Percentiles rank a stretch among this genome's conserved stretches.
Evolutionary conservation across 345 rosid species (phyloP).

Genomic region (Firmiana major): DNA sequence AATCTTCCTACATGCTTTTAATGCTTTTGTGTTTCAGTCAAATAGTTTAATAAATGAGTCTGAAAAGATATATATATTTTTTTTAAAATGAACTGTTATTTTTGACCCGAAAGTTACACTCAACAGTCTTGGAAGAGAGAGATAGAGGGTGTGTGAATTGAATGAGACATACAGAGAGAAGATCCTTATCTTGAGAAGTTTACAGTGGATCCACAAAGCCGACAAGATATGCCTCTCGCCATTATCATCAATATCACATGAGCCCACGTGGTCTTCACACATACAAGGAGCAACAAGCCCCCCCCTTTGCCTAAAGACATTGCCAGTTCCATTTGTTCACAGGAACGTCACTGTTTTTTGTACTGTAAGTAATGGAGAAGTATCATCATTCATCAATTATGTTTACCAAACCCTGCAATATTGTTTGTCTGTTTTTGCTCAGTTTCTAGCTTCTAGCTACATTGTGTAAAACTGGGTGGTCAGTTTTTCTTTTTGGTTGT

Average conservation of each 20-base stretch:
- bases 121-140: neutral
- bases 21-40: neutral
- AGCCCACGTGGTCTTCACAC: constrained; percentile 18
- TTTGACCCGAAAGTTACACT: neutral
- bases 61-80: neutral
- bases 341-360: constrained; percentile 1
- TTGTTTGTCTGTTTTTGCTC: neutral
- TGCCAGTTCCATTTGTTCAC: constrained; percentile 9
- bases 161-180: neutral
- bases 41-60: neutral
- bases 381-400: neutral
- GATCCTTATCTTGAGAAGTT: constrained; percentile 7
- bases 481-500: neutral
- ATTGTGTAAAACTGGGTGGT: neutral
- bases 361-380: neutral
- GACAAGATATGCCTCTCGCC: constrained; percentile 16
- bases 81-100: neutral
- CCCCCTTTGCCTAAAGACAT: neutral
- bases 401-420: neutral
- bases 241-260: constrained; percentile 1
- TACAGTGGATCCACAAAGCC: constrained; percentile 12
- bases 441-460: neutral
- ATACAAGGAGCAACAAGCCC: neutral
- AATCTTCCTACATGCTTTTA: neutral
- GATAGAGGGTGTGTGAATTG: neutral